Evolutionary conservation across 208 protist species (phyloP).

Genomic region (Crithidia thermophila): DNA sequence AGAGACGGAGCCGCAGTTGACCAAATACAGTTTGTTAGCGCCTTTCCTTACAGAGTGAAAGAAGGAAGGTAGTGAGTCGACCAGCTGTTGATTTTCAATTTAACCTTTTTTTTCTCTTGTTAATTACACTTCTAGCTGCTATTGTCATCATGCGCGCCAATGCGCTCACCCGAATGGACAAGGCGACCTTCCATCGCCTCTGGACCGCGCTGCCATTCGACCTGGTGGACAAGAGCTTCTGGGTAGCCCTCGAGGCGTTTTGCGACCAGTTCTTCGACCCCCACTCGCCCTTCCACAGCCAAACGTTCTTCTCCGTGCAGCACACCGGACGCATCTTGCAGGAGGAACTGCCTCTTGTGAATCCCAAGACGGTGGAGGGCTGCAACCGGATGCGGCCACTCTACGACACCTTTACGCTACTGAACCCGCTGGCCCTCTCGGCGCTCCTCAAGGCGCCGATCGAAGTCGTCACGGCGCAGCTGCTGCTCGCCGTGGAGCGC

Average conservation of each 20-base stretch:
- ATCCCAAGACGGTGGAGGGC: conserved; percentile 30
- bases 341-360: conserved; percentile 41
- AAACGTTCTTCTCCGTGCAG: conserved; percentile 54
- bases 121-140: background rate
- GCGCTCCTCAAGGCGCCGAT: conserved; percentile 54
- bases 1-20: background rate
- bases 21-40: too few species aligned
- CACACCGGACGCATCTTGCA: conserved; percentile 38
- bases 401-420: conserved; percentile 71
- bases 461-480: conserved; percentile 71
- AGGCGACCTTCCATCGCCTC: conserved; percentile 38
- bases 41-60: background rate
- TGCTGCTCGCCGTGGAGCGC: conserved; percentile 73
- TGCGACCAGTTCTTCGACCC: conserved; percentile 47
- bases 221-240: conserved; percentile 65
- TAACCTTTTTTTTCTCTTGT: background rate
- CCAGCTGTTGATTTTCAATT: background rate
- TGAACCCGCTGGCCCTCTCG: conserved; percentile 72
- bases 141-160: conserved; percentile 9
- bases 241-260: conserved; percentile 58
- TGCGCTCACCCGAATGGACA: conserved; percentile 26
- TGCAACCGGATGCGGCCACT: conserved; percentile 56
- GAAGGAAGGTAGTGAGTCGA: background rate
- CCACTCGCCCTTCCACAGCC: conserved; percentile 48
- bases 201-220: conserved; percentile 58